Evolutionary conservation across 1,139 yeast genomes (phyloP).

Genomic region (Suzukiozyma palmioleophila): DNA sequence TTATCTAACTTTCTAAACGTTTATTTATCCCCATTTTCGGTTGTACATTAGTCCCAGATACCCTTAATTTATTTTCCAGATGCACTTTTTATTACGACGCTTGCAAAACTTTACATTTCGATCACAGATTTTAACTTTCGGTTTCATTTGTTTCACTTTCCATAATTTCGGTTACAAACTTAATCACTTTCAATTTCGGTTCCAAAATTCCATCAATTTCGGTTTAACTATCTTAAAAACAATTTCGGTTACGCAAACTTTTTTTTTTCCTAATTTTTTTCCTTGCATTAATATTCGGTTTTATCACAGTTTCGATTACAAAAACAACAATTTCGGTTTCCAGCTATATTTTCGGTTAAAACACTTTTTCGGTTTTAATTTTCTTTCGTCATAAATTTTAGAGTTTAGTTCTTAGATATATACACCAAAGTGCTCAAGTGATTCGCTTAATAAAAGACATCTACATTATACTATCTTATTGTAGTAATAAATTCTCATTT

Average conservation of each 20-base stretch:
- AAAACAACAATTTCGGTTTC: background rate
- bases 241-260: too few relatives aligned
- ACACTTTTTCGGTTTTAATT: background rate
- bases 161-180: background rate
- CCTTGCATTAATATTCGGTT: background rate
- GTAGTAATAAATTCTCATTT: too few relatives aligned
- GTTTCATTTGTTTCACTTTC: background rate
- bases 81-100: background rate
- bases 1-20: slow-evolving; percentile 20
- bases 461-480: too few relatives aligned
- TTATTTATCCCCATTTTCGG: background rate
- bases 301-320: background rate
- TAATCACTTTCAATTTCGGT: too few relatives aligned
- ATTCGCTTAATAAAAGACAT: too few relatives aligned
- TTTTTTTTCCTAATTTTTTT: too few relatives aligned
- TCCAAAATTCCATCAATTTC: too few relatives aligned
- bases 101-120: background rate
- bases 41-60: slow-evolving; percentile 1
- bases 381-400: background rate
- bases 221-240: too few relatives aligned
- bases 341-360: background rate
- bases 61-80: background rate
- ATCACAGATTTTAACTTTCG: background rate
- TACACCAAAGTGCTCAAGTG: too few relatives aligned
- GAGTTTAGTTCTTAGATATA: too few relatives aligned